Conservation (phyloP, 192 early-diverging fungal species). For the Coemansia sp. region DNA sequence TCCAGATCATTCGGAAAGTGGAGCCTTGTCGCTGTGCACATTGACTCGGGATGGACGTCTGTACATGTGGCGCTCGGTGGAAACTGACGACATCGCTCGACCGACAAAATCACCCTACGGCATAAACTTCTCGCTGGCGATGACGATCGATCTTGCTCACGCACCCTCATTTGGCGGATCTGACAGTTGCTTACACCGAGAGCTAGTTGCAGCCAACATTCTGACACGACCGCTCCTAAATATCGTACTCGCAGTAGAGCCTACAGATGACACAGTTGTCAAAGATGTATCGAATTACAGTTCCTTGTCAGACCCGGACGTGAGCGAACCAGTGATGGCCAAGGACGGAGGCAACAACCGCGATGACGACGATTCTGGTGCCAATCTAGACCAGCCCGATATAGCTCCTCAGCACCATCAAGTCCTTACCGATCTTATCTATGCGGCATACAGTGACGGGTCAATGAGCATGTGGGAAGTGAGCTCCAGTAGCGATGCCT, state of each 20-base stretch:
- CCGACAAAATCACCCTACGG: neutral
- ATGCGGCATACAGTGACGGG: constrained; percentile 40
- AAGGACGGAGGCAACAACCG: neutral
- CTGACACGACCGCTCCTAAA: neutral
- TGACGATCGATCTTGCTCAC: constrained; percentile 5
- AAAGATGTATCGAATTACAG: no score
- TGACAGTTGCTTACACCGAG: neutral
- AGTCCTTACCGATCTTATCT: neutral
- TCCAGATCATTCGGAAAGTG: neutral
- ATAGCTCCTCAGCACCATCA: neutral
- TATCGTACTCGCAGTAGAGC: neutral
- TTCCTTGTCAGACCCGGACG: no score
- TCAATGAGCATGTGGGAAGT: constrained; percentile 41
- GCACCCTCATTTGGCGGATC: neutral
- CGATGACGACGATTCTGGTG: neutral
- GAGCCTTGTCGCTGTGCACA: constrained; percentile 17
- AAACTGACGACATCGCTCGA: neutral
- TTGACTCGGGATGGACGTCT: constrained; percentile 13
- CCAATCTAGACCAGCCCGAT: no score
- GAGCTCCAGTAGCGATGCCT: neutral
- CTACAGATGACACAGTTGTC: neutral
- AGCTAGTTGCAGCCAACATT: constrained; percentile 1
- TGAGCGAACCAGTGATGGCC: neutral
- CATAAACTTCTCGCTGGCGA: constrained; percentile 16
- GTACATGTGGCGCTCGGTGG: constrained; percentile 23